Conservation (phyloP, 345 rosid species). For the Boechera divaricarpa region DNA sequence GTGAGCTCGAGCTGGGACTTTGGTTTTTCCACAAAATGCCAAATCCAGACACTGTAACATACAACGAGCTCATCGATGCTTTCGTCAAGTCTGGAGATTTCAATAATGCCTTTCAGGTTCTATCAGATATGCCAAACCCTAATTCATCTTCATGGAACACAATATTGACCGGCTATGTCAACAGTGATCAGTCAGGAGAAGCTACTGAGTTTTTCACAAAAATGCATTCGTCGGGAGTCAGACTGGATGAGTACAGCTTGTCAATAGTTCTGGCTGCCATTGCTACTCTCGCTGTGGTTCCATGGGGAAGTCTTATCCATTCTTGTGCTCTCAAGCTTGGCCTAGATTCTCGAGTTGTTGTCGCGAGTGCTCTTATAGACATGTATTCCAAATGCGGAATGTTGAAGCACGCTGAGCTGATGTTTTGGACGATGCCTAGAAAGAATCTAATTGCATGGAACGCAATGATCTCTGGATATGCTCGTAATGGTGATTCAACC, state of each 20-base stretch:
- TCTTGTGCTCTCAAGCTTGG: constrained; percentile 51
- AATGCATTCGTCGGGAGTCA: constrained; percentile 59
- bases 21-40: constrained; percentile 61
- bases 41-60: constrained; percentile 70
- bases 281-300: constrained; percentile 60
- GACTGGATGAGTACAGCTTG: constrained; percentile 63
- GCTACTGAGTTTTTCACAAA: constrained; percentile 58
- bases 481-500: constrained; percentile 61
- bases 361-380: constrained; percentile 76
- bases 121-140: constrained; percentile 57
- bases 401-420: constrained; percentile 55
- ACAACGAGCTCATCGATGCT: constrained; percentile 72
- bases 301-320: constrained; percentile 72
- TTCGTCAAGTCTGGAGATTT: constrained; percentile 66
- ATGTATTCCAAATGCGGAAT: constrained; percentile 86
- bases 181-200: constrained; percentile 53
- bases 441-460: constrained; percentile 79
- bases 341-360: constrained; percentile 56
- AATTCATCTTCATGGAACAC: constrained; percentile 89
- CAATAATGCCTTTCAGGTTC: constrained; percentile 53
- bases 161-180: constrained; percentile 70
- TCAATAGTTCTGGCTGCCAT: constrained; percentile 68
- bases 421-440: constrained; percentile 54
- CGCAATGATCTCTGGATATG: constrained; percentile 76
- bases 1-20: constrained; percentile 57